Conservation (phyloP, 2,329 filamentous ascomycete genomes). For the Basipetospora chlamydospora region DNA sequence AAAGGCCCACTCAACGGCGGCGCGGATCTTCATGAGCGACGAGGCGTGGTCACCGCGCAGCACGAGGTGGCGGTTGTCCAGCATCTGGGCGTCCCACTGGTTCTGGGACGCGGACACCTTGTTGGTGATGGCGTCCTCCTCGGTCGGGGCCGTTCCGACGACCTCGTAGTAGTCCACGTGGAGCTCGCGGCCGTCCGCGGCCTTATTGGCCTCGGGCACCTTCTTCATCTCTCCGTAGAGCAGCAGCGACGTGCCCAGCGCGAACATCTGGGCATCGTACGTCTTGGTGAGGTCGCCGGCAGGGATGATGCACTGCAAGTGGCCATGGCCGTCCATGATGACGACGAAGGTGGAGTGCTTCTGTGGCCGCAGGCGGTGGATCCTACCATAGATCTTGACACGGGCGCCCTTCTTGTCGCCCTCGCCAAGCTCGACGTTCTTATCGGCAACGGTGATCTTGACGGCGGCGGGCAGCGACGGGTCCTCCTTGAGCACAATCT, state of each 20-base stretch:
- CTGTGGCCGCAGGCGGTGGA: conserved; percentile 68
- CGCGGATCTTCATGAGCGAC: conserved; percentile 77
- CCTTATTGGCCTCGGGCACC: conserved; percentile 63
- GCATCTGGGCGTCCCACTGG: conserved; percentile 46
- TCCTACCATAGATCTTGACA: conserved; percentile 67
- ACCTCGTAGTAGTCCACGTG: conserved; percentile 83
- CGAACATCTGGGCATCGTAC: conserved; percentile 79
- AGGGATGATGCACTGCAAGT: conserved; percentile 70
- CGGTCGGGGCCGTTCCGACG: conserved; percentile 64
- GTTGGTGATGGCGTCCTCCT: conserved; percentile 86
- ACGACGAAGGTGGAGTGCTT: conserved; percentile 79
- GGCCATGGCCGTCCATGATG: conserved; percentile 63
- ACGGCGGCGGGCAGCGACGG: conserved; percentile 55
- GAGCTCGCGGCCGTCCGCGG: conserved; percentile 73
- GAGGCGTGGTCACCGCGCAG: conserved; percentile 73
- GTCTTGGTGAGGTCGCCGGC: conserved; percentile 70
- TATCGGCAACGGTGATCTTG: conserved; percentile 63
- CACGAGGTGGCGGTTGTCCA: conserved; percentile 72
- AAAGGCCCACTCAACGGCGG: conserved; percentile 70
- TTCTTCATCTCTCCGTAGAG: conserved; percentile 73
- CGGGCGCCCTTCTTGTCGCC: conserved; percentile 50
- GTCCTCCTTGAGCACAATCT: conserved; percentile 56
- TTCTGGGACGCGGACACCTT: conserved; percentile 35
- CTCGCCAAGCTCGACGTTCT: conserved; percentile 46
- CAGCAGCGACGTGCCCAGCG: conserved; percentile 74